These are phyloP conservation scores for Pedinophyceae sp. DNA, from an alignment of 139 green algal species.

Conservation along the genomic window DNA sequence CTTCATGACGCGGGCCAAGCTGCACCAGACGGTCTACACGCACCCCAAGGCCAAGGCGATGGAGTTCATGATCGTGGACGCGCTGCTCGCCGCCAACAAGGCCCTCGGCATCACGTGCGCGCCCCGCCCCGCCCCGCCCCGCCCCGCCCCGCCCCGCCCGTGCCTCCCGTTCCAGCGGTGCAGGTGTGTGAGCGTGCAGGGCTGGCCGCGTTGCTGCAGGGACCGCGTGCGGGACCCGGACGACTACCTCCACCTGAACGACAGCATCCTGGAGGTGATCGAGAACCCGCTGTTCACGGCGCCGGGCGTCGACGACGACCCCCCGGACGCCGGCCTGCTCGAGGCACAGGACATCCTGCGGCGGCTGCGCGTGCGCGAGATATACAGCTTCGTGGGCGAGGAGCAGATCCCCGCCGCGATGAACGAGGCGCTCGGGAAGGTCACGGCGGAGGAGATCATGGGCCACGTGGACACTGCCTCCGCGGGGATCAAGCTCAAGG, in stretches of 20 bases:
- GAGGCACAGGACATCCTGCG: slow-evolving; percentile 7
- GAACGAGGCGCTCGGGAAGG: slow-evolving; percentile 8
- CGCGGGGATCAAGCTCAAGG: slow-evolving; percentile 17
- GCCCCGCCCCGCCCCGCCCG: too few species aligned
- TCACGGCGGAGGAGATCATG: background rate
- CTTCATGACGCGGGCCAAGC: slow-evolving; percentile 40
- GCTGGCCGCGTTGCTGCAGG: too few species aligned
- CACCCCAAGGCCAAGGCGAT: slow-evolving; percentile 57
- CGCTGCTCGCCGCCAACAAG: slow-evolving; percentile 44
- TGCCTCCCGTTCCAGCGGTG: too few species aligned
- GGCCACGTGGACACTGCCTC: slow-evolving; percentile 18
- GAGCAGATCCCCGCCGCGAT: slow-evolving; percentile 20
- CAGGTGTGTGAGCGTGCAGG: too few species aligned
- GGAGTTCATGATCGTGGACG: slow-evolving; percentile 77
- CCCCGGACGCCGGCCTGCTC: background rate
- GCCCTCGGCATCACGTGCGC: slow-evolving; percentile 30
- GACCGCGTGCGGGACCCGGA: slow-evolving; percentile 6
- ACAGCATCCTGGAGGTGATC: slow-evolving; percentile 21
- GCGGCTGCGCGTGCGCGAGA: slow-evolving; percentile 30
- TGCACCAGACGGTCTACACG: slow-evolving; percentile 66
- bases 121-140: too few species aligned
- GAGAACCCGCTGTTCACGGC: slow-evolving; percentile 4
- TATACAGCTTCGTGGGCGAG: slow-evolving; percentile 52
- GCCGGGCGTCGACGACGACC: background rate
- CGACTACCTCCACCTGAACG: too few species aligned